These are phyloP conservation scores for Adansonia gregorii DNA, from an alignment of 441 rosid genomes.

Conservation along the genomic window DNA sequence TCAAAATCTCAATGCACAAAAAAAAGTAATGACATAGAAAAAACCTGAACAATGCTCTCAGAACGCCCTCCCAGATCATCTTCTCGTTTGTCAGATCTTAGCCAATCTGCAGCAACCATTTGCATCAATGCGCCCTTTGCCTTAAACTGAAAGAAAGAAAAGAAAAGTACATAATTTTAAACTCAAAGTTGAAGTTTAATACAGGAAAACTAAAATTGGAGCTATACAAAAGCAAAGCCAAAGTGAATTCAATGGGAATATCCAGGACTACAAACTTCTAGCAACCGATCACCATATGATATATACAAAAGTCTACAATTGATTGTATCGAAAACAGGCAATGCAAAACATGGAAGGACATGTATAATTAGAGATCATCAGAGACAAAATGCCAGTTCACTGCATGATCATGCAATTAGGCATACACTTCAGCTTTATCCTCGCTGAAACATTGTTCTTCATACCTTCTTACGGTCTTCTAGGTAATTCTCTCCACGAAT, in stretches of 20 bases:
- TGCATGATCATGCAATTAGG: slow-evolving; percentile 1
- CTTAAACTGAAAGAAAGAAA: slow-evolving; percentile 55
- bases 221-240: slow-evolving; percentile 7
- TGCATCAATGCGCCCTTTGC: slow-evolving; percentile 88
- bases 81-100: slow-evolving; percentile 87
- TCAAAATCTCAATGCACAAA: slow-evolving; percentile 16
- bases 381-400: neutral
- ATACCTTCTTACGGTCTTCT: slow-evolving; percentile 81
- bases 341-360: slow-evolving; percentile 17
- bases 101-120: slow-evolving; percentile 98
- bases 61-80: slow-evolving; percentile 90
- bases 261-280: slow-evolving; percentile 15
- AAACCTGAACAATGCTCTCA: slow-evolving; percentile 92
- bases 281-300: slow-evolving; percentile 13
- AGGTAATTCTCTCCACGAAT: slow-evolving; percentile 90
- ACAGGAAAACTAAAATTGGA: neutral
- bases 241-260: neutral
- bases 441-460: slow-evolving; percentile 23
- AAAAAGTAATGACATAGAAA: slow-evolving; percentile 21
- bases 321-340: neutral
- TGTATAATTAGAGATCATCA: slow-evolving; percentile 8
- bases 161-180: slow-evolving; percentile 6
- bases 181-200: slow-evolving; percentile 14
- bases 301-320: neutral
- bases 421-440: slow-evolving; percentile 19